Percentiles rank a stretch among this genome's conserved stretches.
phyloP scores from a whole-genome alignment of 2,329 filamentous ascomycete genomes.

The Paraphoma sp. region DNA sequence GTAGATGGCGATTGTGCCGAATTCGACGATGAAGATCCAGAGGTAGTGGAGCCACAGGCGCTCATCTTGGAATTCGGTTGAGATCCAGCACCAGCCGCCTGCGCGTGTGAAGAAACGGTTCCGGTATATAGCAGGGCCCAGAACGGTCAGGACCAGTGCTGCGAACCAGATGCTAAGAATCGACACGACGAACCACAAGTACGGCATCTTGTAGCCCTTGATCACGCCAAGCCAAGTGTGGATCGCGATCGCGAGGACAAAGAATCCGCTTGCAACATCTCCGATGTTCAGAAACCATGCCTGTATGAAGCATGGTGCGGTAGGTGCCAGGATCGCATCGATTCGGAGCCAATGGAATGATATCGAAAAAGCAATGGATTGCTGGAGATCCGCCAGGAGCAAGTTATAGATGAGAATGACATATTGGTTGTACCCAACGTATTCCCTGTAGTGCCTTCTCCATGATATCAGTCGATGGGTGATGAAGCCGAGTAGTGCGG shows the following conservation, averaged over 20 bases:
- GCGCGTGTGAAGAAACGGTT: conserved; percentile 55
- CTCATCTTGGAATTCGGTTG: conserved; percentile 50
- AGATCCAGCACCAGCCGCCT: conserved; percentile 63
- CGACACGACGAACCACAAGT: conserved; percentile 52
- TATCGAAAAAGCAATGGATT: conserved; percentile 58
- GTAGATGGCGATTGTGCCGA: conserved; percentile 59
- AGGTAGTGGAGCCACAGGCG: conserved; percentile 61
- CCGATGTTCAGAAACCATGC: conserved; percentile 61
- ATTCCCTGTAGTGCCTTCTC: conserved; percentile 55
- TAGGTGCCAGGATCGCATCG: conserved; percentile 53
- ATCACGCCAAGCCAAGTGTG: conserved; percentile 60
- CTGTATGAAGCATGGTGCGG: conserved; percentile 57
- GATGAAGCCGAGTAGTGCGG: conserved; percentile 55
- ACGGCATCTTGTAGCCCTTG: conserved; percentile 54
- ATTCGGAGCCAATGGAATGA: conserved; percentile 56
- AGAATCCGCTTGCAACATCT: conserved; percentile 60
- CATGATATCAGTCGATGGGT: conserved; percentile 60
- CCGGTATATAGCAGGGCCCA: conserved; percentile 54
- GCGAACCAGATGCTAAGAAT: conserved; percentile 57
- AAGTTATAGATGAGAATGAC: conserved; percentile 63
- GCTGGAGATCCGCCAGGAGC: conserved; percentile 60
- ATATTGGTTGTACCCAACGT: conserved; percentile 62
- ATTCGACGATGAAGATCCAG: conserved; percentile 62
- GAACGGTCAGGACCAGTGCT: conserved; percentile 53
- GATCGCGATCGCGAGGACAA: conserved; percentile 61